Percentiles rank a stretch among this genome's conserved stretches.
Evolutionary conservation across 176 grass and related monocot species (phyloP).

Genomic region (Hordeum marinum): DNA sequence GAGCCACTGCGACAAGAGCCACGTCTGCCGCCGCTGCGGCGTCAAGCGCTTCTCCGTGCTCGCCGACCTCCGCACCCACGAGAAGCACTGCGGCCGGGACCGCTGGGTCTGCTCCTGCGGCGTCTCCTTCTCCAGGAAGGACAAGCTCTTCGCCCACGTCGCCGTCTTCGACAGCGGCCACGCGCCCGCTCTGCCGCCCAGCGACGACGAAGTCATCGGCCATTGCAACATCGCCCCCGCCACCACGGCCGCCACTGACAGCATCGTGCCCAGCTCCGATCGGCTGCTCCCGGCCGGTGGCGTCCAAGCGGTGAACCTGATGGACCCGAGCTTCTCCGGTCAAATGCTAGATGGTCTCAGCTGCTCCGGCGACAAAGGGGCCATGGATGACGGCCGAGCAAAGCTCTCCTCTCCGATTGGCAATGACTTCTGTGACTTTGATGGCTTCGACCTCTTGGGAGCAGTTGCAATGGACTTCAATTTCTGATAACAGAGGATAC

Average conservation of each 20-base stretch:
- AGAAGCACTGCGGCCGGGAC: conserved; percentile 87
- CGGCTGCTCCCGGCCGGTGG: not conserved
- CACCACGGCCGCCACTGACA: not conserved
- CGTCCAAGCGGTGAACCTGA: not conserved
- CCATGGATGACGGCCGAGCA: conserved; percentile 18
- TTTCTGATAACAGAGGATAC: conserved; percentile 9
- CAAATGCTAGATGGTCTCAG: conserved; percentile 15
- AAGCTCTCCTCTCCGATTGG: conserved; percentile 23
- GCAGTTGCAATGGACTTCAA: conserved; percentile 33
- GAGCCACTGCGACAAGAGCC: conserved; percentile 91
- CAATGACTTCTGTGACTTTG: conserved; percentile 38
- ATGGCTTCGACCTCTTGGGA: conserved; percentile 41
- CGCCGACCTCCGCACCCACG: conserved; percentile 85
- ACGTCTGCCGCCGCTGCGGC: conserved; percentile 62
- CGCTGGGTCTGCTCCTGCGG: conserved; percentile 87
- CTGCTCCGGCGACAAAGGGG: conserved; percentile 21
- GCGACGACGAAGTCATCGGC: not conserved
- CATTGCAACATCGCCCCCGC: not conserved
- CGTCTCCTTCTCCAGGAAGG: conserved; percentile 81
- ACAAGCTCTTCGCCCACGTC: conserved; percentile 88
- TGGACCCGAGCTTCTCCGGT: conserved; percentile 15
- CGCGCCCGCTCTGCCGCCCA: conserved; percentile 43
- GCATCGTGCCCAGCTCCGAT: not conserved
- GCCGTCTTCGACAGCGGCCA: conserved; percentile 73
- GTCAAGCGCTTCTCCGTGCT: conserved; percentile 93